Percentiles rank a stretch among this genome's conserved stretches.
Conservation (phyloP, 305 asterid genomes). For the Solanum hybrid region DNA sequence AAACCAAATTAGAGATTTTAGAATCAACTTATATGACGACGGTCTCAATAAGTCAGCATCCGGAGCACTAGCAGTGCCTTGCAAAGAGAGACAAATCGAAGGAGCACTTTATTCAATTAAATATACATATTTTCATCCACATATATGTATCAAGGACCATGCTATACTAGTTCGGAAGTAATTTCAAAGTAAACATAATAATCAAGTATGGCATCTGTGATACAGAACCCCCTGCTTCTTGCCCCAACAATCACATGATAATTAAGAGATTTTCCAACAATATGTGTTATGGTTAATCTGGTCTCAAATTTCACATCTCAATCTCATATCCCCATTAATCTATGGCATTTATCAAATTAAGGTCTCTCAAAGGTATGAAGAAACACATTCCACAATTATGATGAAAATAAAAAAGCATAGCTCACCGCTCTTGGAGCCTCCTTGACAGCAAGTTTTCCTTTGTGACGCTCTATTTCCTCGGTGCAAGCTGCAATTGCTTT, state of each 20-base stretch:
- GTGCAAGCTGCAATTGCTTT: conserved; percentile 89
- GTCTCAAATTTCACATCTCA: background rate
- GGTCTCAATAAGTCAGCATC: background rate
- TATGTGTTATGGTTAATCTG: background rate
- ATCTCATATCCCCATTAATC: background rate
- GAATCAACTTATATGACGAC: background rate
- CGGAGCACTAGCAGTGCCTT: background rate
- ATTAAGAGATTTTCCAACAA: background rate
- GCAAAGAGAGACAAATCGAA: background rate
- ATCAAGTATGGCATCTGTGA: background rate
- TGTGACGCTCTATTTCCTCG: conserved; percentile 63
- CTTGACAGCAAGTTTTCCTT: conserved; percentile 86
- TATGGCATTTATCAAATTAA: background rate
- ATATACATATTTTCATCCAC: background rate
- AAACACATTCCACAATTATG: background rate
- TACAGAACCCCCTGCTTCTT: background rate
- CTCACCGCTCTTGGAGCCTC: conserved; percentile 93
- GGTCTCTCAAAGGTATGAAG: background rate
- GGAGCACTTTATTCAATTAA: background rate
- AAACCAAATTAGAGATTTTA: background rate
- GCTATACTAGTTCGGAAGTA: background rate
- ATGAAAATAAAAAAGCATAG: background rate
- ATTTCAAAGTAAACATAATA: background rate
- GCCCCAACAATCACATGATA: background rate
- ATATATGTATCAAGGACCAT: background rate